phyloP scores from a whole-genome alignment of 164 flowering plant genomes.

The Tetrastigma voinierianum region DNA sequence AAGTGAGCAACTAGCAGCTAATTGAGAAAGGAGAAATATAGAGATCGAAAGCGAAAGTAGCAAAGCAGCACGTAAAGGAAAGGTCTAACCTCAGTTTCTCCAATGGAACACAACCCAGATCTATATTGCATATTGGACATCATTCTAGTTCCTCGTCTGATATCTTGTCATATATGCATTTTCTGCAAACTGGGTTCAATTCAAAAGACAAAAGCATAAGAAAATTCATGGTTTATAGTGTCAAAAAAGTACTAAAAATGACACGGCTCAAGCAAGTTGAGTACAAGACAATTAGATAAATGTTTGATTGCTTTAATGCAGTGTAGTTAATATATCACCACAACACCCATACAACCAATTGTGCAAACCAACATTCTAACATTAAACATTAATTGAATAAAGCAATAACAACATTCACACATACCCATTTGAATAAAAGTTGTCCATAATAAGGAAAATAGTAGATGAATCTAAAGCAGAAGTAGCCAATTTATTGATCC shows the following conservation, averaged over 20 bases:
- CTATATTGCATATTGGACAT: conserved; percentile 86
- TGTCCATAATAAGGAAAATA: conserved; percentile 55
- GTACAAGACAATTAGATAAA: too few relatives aligned
- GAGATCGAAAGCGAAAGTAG: neutral
- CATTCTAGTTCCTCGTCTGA: conserved; percentile 79
- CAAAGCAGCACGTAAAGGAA: neutral
- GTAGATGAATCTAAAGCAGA: conserved; percentile 42
- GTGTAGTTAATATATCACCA: too few relatives aligned
- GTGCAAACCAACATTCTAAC: neutral
- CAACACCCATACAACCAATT: neutral
- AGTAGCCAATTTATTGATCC: conserved; percentile 19
- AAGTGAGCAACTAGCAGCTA: neutral
- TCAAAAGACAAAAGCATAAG: conserved; percentile 1
- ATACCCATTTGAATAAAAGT: conserved; percentile 77
- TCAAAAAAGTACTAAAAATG: conserved; percentile 1
- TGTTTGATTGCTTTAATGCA: too few relatives aligned
- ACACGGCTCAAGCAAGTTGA: too few relatives aligned
- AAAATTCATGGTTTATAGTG: neutral
- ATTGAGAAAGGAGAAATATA: neutral
- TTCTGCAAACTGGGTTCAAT: conserved; percentile 76
- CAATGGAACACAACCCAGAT: conserved; percentile 80
- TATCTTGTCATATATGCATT: conserved; percentile 80
- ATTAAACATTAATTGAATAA: too few relatives aligned
- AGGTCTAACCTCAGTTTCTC: conserved; percentile 77
- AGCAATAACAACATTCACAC: conserved; percentile 12